A percentile compares a stretch with the other conserved stretches of the same genome.
Conservation (phyloP, 2,329 filamentous ascomycete species). For the Cladosporium sp. region DNA sequence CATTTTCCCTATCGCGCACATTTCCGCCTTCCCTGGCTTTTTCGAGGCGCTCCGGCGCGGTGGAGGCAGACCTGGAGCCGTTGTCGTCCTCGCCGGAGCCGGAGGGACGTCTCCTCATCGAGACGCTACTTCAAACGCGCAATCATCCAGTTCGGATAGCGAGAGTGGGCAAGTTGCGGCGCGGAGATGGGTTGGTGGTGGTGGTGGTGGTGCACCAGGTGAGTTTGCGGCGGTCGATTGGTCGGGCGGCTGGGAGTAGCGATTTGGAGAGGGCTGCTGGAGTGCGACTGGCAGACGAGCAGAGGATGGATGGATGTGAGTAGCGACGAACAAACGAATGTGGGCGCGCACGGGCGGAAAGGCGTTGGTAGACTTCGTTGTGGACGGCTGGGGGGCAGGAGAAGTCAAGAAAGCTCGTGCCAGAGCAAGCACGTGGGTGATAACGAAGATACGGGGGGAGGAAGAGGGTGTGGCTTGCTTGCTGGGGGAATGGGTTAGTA, state of each 20-base stretch:
- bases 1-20: slow-evolving; percentile 12
- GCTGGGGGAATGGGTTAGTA: too few species aligned
- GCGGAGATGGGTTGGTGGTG: neutral
- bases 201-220: neutral
- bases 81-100: slow-evolving; percentile 38
- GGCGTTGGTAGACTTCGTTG: neutral
- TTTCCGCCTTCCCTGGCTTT: slow-evolving; percentile 13
- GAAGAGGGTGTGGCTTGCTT: too few species aligned
- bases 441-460: too few species aligned
- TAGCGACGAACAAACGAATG: neutral
- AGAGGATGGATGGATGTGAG: neutral
- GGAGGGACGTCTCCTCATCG: slow-evolving; percentile 40
- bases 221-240: neutral
- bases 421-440: too few species aligned
- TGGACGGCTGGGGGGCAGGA: too few species aligned
- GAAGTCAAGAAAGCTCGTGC: too few species aligned
- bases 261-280: neutral
- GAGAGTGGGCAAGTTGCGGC: slow-evolving; percentile 12
- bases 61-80: slow-evolving; percentile 18
- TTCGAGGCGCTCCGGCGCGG: slow-evolving; percentile 7
- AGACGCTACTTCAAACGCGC: slow-evolving; percentile 16
- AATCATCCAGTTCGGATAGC: slow-evolving; percentile 17
- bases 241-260: neutral
- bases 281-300: neutral
- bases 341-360: slow-evolving; percentile 1